A percentile compares a stretch with the other conserved stretches of the same genome.
phyloP scores from a whole-genome alignment of 768 basidiomycete genomes.

The Mrakia frigida region DNA sequence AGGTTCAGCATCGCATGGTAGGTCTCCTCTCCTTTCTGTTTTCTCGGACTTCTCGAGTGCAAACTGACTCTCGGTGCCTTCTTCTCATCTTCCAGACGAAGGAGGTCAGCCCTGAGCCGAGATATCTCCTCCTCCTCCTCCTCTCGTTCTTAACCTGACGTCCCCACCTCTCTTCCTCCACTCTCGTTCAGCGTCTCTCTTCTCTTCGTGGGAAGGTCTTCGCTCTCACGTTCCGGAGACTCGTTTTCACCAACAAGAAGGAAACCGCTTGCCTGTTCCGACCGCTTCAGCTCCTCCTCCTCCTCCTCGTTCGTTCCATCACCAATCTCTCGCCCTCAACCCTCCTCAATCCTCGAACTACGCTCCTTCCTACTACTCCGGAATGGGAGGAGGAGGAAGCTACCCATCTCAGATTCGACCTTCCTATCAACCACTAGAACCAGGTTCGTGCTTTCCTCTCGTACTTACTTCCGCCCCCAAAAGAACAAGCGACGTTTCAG shows the following conservation, averaged over 20 bases:
- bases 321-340: not conserved
- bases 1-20: not conserved
- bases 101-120: not conserved
- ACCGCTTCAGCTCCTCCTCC: not conserved
- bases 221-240: not conserved
- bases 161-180: not conserved
- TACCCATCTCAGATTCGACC: too few relatives aligned
- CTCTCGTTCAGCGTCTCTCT: not conserved
- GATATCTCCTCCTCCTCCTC: not conserved
- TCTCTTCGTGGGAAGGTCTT: slow-evolving; percentile 10
- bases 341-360: not conserved
- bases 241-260: too few relatives aligned
- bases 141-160: not conserved
- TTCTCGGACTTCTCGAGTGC: too few relatives aligned
- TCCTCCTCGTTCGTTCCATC: not conserved
- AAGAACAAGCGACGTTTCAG: not conserved
- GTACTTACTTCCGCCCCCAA: too few relatives aligned
- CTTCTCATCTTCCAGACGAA: slow-evolving; percentile 3
- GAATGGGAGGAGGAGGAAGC: not conserved
- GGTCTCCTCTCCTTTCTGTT: not conserved
- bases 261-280: not conserved
- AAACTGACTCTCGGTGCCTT: not conserved
- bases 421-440: not conserved
- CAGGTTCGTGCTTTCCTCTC: not conserved
- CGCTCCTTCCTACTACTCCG: not conserved